Base-by-base conservation (phyloP, 768 basidiomycete genomes). In the Kwoniella botswanensis region DNA sequence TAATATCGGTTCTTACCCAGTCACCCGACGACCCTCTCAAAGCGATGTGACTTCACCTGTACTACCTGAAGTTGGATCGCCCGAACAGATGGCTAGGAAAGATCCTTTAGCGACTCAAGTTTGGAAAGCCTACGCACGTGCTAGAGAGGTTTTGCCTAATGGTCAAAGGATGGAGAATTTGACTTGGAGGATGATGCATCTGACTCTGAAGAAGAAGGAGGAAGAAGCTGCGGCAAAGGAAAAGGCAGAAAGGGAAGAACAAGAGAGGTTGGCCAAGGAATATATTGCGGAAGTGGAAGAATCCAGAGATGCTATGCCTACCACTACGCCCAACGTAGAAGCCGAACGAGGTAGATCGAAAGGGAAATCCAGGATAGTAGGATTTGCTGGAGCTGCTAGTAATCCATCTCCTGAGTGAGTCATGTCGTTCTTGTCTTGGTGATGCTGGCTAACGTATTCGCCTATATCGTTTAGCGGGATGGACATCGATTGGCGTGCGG, bases 121-220 rank as follows among this genome's bases (percentile, higher is more conserved):
- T 41, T 98, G 96, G 96, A 93, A 91, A 86, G 92, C 98, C 88
- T 98, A 93, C 79, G 90, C 93, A 44, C 89, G 92, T 71, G 92
- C 91, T 57, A 94, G 94, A 85, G 92, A 91, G n/a, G 88, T 87
- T 42, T 85, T 96, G 67, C 94, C 95, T 41, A 93, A 96, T 80
- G 93, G 92, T 0, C 93, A 94, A 84, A 86, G 95, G 79, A 94
- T 99, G 93, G 97, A 98, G 85, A 98, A 98, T 81, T 83, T 98
- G 65, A 97, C 95, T 0, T 98, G 96, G 96, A 86, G 97, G 70
- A 93, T 98, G 94, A 98, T 98, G 95, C 92, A 94, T 26, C 86
- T 99, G 81, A 93, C 92, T 13, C 85, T 99, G 67, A 91, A 91
- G 86, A 96, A 92, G 88, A 72, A 77, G 46, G 76, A 79, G 29